These are phyloP conservation scores for Sporothrix pseudoabietina DNA, from an alignment of 2,329 filamentous ascomycete species.

Conservation along the genomic window DNA sequence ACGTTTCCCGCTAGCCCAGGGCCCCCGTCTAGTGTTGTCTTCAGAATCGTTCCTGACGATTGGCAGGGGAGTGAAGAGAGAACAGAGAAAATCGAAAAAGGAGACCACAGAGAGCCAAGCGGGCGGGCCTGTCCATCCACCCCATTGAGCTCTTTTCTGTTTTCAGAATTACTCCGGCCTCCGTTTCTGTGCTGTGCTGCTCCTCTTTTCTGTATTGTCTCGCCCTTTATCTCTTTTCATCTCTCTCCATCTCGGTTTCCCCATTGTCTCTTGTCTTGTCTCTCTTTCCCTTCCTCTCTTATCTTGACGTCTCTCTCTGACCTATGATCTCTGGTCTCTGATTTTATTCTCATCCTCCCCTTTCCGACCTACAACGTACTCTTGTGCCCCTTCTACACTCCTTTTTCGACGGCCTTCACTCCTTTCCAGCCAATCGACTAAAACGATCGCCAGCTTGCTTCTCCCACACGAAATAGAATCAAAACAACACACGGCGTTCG, in stretches of 20 bases:
- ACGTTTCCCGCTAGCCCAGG: constrained; percentile 9
- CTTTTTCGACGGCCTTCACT: background rate
- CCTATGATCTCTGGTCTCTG: background rate
- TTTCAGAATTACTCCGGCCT: constrained; percentile 13
- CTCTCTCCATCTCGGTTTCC: background rate
- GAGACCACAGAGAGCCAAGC: background rate
- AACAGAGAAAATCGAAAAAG: background rate
- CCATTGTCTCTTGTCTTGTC: background rate
- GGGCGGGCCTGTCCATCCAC: background rate
- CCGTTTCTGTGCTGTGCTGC: background rate
- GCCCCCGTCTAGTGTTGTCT: background rate
- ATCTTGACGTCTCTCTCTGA: background rate
- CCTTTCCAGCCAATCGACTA: constrained; percentile 6
- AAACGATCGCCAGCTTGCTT: background rate
- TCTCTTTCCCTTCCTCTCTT: constrained; percentile 4
- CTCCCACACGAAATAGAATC: background rate
- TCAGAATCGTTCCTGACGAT: background rate
- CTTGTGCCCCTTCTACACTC: background rate
- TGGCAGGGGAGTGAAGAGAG: background rate
- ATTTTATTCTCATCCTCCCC: background rate
- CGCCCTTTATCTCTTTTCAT: background rate
- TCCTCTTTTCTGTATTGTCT: background rate
- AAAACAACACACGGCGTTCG: background rate
- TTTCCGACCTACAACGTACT: background rate
- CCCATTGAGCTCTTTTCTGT: constrained; percentile 21